These are phyloP conservation scores for Panicum hallii DNA, from an alignment of 202 grass and related monocot species.

Conservation along the genomic window DNA sequence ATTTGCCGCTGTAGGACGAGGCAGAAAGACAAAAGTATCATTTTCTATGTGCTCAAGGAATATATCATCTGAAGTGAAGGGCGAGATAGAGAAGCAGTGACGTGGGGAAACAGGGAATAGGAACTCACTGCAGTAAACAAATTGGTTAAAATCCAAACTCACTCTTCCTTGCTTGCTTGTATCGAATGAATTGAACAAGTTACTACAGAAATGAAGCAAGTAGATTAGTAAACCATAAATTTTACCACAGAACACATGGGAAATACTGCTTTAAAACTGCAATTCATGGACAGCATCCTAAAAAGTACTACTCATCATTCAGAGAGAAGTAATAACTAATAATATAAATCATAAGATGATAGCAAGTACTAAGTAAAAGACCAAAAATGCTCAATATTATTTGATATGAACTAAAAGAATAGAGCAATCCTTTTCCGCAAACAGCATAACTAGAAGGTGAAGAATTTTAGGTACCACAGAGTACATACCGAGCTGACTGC, in stretches of 20 bases:
- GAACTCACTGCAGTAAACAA: conserved; percentile 86
- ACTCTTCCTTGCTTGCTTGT: conserved; percentile 83
- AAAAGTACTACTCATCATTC: neutral
- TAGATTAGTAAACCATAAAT: neutral
- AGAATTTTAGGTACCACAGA: conserved; percentile 2
- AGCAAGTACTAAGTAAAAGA: neutral
- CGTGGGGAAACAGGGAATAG: neutral
- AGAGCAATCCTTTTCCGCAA: neutral
- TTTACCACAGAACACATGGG: conserved; percentile 11
- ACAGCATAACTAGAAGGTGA: neutral
- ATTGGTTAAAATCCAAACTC: conserved; percentile 88
- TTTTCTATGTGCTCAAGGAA: neutral
- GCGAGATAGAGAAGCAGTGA: conserved; percentile 8
- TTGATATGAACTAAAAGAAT: neutral
- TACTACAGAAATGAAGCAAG: conserved; percentile 49
- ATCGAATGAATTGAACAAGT: conserved; percentile 82
- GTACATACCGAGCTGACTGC: conserved; percentile 81
- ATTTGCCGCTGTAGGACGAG: conserved; percentile 58
- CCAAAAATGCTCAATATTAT: neutral
- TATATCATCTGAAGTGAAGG: neutral
- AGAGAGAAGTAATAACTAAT: neutral
- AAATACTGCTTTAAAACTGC: neutral
- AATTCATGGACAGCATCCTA: neutral
- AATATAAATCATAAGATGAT: neutral
- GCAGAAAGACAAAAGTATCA: neutral